Base-by-base conservation (phyloP, 2,329 filamentous ascomycete species). In the Botryotinia calthae region DNA sequence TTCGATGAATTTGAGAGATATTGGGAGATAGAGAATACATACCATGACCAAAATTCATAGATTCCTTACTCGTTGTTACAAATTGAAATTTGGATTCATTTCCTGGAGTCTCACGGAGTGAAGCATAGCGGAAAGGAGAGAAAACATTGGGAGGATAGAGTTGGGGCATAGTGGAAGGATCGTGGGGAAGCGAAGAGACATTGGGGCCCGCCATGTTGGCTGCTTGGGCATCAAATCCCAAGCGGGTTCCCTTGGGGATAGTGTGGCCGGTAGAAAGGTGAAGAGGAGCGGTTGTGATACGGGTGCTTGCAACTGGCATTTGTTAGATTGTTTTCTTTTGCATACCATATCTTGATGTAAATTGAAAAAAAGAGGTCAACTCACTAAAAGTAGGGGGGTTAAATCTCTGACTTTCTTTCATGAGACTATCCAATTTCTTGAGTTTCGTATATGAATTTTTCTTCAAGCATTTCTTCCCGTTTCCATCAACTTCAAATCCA, bases 401-500 rank as follows among this genome's bases (percentile, higher is more conserved):
- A 10, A 82, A 37, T 10, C 84, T 80, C 69, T 81, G 77, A 37
- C 79, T 81, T 76, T 84, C 83, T 74, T 84, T 84, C 66, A 84
- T 61, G 73, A 84, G 84, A 73, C 81, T 83, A 73, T 84, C 82
- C 73, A 84, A 78, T 44, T 83, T 80, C 74, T 78, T 79, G 2
- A 80, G 71, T 67, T 78, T 79, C 18, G 73, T 54, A 28, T 78
- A 71, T 46, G 71, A 75, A 10, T 72, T 44, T 46, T 79, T 78
- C 48, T 78, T 78, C 31, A 84, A 79, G 48, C 81, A 82, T 40
- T 59, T 58, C 6, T 54, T 46, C 4, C 72, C 73, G 10, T 5
- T 63, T 3, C 31, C 25, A 75, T 90, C 88, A 31, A 86, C 82
- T 2, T 88, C 84, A 1, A 89, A 79, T 18, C 84, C 83, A 8